Evolutionary conservation across 768 basidiomycete species (phyloP).

Genomic region (Cubamyces lactineus): DNA sequence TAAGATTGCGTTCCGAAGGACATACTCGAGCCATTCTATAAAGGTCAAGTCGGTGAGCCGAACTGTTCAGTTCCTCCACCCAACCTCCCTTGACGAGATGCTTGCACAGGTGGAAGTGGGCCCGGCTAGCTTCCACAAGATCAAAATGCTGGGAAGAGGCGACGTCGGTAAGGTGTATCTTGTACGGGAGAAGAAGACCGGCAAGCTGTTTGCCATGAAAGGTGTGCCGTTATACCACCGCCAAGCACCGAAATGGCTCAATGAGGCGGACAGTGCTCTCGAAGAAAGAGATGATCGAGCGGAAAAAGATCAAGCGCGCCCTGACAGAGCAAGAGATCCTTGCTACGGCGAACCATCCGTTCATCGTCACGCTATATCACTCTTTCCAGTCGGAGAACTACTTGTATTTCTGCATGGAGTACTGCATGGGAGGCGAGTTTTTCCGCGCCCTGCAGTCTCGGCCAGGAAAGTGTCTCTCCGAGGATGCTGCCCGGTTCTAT

Average conservation of each 20-base stretch:
- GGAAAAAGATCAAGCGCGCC: conserved; percentile 99
- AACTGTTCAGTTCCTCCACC: conserved; percentile 15
- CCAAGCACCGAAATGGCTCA: conserved; percentile 37
- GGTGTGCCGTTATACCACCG: conserved; percentile 55
- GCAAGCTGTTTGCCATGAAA: conserved; percentile 99
- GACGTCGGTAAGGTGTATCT: conserved; percentile 99
- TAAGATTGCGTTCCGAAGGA: conserved; percentile 82
- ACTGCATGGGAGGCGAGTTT: conserved; percentile 99
- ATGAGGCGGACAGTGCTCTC: conserved; percentile 72
- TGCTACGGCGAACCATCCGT: conserved; percentile 97
- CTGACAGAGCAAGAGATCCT: conserved; percentile 99
- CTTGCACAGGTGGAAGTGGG: conserved; percentile 81
- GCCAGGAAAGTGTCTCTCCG: conserved; percentile 94
- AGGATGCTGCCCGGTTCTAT: conserved; percentile 96
- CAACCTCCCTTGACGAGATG: conserved; percentile 10
- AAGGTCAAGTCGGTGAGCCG: conserved; percentile 81
- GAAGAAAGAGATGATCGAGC: conserved; percentile 99
- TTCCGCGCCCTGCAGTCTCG: conserved; percentile 96
- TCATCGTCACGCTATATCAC: conserved; percentile 99
- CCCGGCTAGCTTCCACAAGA: conserved; percentile 92
- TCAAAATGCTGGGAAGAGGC: conserved; percentile 98
- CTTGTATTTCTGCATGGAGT: conserved; percentile 99
- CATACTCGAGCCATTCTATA: conserved; percentile 98
- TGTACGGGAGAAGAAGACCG: conserved; percentile 96
- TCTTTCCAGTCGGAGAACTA: conserved; percentile 99